Conservation (phyloP, 371 early-diverging fungal genomes). For the Mortierella sp. region DNA sequence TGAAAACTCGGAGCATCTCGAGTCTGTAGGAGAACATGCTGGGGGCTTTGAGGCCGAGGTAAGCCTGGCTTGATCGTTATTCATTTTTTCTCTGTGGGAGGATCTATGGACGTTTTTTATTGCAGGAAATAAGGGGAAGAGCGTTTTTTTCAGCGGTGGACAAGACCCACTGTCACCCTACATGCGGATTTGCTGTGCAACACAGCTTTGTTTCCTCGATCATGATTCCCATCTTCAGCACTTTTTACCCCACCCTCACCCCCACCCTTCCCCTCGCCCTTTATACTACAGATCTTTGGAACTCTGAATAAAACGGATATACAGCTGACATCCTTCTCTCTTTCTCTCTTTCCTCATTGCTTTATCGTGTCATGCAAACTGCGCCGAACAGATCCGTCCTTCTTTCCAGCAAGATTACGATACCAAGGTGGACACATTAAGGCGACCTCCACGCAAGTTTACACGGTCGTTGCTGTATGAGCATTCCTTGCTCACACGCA, state of each 20-base stretch:
- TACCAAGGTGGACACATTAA: slow-evolving; percentile 2
- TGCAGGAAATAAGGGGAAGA: no score
- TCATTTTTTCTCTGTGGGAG: background rate
- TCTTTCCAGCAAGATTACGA: slow-evolving; percentile 45
- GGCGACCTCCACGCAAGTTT: slow-evolving; percentile 44
- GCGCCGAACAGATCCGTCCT: slow-evolving; percentile 34
- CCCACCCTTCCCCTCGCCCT: background rate
- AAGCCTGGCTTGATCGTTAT: slow-evolving; percentile 46
- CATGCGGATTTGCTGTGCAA: no score
- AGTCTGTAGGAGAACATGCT: slow-evolving; percentile 18
- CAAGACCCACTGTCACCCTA: no score
- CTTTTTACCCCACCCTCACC: background rate
- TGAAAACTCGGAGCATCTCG: slow-evolving; percentile 24
- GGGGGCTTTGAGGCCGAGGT: slow-evolving; percentile 51
- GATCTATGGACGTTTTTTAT: background rate
- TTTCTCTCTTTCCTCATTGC: background rate
- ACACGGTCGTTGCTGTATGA: slow-evolving; percentile 37
- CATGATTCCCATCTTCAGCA: background rate
- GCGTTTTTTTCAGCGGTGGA: no score
- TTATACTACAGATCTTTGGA: slow-evolving; percentile 5
- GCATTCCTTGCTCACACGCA: slow-evolving; percentile 46
- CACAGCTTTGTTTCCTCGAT: no score
- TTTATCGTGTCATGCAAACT: background rate
- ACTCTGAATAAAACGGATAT: slow-evolving; percentile 16
- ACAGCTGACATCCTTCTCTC: slow-evolving; percentile 13